Percentiles rank a stretch among this genome's conserved stretches.
Evolutionary conservation across 768 basidiomycete species (phyloP).

Genomic region (Lentinus brumalis): DNA sequence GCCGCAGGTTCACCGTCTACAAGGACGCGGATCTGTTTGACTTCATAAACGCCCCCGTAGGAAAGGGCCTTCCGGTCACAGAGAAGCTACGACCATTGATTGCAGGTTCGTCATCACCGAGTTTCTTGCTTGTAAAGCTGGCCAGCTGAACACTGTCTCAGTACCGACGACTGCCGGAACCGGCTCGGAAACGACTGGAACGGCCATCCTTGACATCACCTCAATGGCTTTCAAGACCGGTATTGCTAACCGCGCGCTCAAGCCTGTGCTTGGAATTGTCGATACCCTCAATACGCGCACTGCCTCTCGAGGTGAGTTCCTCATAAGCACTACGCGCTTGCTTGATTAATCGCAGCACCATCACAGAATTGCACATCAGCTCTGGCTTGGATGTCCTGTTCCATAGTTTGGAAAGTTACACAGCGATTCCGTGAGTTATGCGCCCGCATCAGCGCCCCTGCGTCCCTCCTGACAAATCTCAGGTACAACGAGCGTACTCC

Average conservation of each 20-base stretch:
- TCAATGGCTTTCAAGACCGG: constrained; percentile 95
- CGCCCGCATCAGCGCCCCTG: background rate
- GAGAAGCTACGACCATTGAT: constrained; percentile 81
- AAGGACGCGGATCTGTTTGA: constrained; percentile 92
- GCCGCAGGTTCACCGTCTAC: constrained; percentile 79
- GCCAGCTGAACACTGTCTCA: constrained; percentile 15
- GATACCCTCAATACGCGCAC: constrained; percentile 91
- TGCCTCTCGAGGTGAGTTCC: constrained; percentile 54
- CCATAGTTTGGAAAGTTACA: constrained; percentile 94
- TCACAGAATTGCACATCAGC: constrained; percentile 80
- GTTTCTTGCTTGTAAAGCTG: background rate
- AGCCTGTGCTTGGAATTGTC: constrained; percentile 78
- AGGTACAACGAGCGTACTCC: constrained; percentile 92
- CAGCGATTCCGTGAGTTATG: constrained; percentile 79
- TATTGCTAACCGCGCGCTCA: constrained; percentile 89
- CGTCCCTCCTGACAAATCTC: constrained; percentile 20
- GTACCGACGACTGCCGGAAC: constrained; percentile 84
- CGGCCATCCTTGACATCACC: constrained; percentile 92
- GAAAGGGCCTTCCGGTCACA: constrained; percentile 85
- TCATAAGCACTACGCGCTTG: background rate
- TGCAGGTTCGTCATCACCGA: constrained; percentile 49
- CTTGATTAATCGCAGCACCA: background rate
- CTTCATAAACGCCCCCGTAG: constrained; percentile 95
- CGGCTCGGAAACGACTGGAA: constrained; percentile 93
- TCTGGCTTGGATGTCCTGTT: constrained; percentile 96